Percentiles rank a stretch among this genome's conserved stretches.
phyloP scores from a whole-genome alignment of 169 alveolate species.

The Babesia ovis region DNA sequence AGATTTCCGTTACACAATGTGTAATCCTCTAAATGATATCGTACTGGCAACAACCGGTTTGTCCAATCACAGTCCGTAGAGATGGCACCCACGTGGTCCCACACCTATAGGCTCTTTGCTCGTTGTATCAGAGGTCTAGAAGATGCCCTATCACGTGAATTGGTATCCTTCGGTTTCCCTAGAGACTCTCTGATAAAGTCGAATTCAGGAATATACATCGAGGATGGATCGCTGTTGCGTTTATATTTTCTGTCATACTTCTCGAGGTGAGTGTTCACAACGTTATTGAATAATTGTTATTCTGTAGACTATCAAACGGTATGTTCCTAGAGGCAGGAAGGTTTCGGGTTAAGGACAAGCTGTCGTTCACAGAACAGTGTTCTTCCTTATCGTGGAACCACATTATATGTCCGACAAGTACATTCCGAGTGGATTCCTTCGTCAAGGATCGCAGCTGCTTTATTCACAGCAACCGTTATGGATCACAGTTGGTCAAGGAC shows the following conservation, averaged over 20 bases:
- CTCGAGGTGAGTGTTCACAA: constrained; percentile 38
- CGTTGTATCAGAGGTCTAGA: constrained; percentile 57
- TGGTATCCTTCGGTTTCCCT: constrained; percentile 51
- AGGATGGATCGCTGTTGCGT: constrained; percentile 15
- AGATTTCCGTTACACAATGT: too few relatives aligned
- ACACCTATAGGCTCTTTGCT: constrained; percentile 30
- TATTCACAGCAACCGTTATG: constrained; percentile 33
- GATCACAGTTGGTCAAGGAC: constrained; percentile 61
- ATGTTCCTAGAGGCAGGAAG: constrained; percentile 49
- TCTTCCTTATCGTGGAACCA: constrained; percentile 24
- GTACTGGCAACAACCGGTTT: too few relatives aligned
- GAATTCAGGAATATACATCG: constrained; percentile 25
- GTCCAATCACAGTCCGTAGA: too few relatives aligned
- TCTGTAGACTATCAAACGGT: constrained; percentile 25
- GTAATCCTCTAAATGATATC: too few relatives aligned
- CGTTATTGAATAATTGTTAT: neutral
- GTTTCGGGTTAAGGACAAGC: constrained; percentile 38
- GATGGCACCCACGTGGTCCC: too few relatives aligned
- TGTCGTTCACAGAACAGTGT: constrained; percentile 33
- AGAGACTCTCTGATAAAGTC: constrained; percentile 26
- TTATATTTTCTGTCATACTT: constrained; percentile 53
- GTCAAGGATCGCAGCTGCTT: neutral
- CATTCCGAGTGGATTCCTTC: constrained; percentile 26
- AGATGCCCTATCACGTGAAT: constrained; percentile 30
- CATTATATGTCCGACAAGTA: constrained; percentile 8